Percentiles rank a stretch among this genome's conserved stretches.
These are phyloP conservation scores for Hibiscus mutabilis DNA, from an alignment of 345 rosid species.

Conservation along the genomic window DNA sequence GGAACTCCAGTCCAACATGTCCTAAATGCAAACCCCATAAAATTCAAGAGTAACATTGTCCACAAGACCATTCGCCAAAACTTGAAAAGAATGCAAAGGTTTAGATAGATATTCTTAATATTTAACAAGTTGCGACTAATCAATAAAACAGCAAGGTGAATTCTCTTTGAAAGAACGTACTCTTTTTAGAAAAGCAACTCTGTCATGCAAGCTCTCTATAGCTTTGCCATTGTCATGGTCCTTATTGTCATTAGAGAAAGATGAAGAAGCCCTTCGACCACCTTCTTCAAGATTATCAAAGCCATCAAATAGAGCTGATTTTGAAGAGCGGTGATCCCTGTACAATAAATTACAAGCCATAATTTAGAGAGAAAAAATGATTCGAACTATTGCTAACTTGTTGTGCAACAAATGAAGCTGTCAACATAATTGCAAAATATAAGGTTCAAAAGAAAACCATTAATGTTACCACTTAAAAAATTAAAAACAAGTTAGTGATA, in stretches of 20 bases:
- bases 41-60: background rate
- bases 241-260: constrained; percentile 37
- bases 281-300: constrained; percentile 84
- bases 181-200: constrained; percentile 64
- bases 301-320: constrained; percentile 54
- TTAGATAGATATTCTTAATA: background rate
- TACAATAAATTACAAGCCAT: background rate
- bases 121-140: background rate
- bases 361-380: background rate
- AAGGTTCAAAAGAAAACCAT: background rate
- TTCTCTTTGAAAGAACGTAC: constrained; percentile 26
- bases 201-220: constrained; percentile 55
- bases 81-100: background rate
- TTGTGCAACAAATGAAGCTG: background rate
- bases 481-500: background rate
- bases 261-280: constrained; percentile 51
- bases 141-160: background rate
- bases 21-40: background rate
- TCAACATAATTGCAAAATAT: background rate
- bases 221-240: constrained; percentile 75
- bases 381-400: background rate
- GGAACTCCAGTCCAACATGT: background rate
- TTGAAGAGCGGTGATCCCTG: constrained; percentile 65
- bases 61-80: background rate
- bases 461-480: background rate